Base-by-base conservation (phyloP, 2,329 filamentous ascomycete genomes). In the Talaromyces sp. region DNA sequence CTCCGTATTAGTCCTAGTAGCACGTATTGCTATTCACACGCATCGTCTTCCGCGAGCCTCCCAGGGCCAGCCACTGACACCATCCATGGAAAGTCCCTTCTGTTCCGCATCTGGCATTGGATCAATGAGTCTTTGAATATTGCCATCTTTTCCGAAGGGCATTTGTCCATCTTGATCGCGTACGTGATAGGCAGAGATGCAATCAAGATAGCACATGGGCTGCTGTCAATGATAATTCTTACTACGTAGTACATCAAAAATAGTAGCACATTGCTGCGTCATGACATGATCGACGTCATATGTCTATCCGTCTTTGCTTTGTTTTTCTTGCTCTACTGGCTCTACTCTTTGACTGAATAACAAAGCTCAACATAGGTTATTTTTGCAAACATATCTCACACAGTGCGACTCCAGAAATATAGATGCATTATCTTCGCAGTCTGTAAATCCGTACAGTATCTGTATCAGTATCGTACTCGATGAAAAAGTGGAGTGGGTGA, bases 31-130 rank as follows among this genome's bases (percentile, higher is more conserved):
- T 36, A 11, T 13, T 38, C 22, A 38, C 29, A 38, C 19, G 29
- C 31, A 11, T 36, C 1, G 53, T n/a, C 43, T 59, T 58, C 62
- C 62, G 62, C 25, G 62, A 45, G 54, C 54, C 53, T 59, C 62
- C 53, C 29, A 58, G 53, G 25, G 31, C 43, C 54, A 59, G 53
- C 62, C 62, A 59, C 62, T 59, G 62, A 64, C 62, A 64, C 53
- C 61, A 59, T 59, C 53, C 40, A 47, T 38, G 59, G 59, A 36
- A 47, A 8, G 11, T 49, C 7, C 38, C 27, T 34, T 25, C 38
- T 60, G 58, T 31, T 29, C 40, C 19, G 40, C 59, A 61, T 22
- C n/a, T 51, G 29, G 40, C 29, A 19, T 61, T 60, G 40, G 58
- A n/a, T 31, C 31, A 38, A 15, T n/a, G 15, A 60, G 15, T 38